Base-by-base conservation (phyloP, 768 basidiomycete species). In the Mycena vitilis region DNA sequence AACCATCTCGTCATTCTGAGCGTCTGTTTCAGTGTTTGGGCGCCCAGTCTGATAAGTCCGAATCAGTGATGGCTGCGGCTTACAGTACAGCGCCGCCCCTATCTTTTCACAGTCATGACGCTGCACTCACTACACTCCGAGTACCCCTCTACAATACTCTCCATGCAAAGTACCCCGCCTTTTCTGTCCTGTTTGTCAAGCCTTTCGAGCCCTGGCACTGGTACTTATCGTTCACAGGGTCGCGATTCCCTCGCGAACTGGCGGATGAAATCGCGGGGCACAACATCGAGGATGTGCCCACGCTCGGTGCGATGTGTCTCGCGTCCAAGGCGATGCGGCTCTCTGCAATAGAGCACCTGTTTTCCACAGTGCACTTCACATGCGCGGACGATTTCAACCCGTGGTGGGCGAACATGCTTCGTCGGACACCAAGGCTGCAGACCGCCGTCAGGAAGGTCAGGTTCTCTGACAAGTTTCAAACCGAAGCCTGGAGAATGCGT, bases 341-440 rank as follows among this genome's bases (percentile, higher is more conserved):
- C 34, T 30, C 23, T 6, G 57, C 59, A 5, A 56, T 71, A 1
- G 23, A 25, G 7, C 20, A 63, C 20, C 37, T 71, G 4, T 68
- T 71, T 47, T 60, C 70, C 5, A 3, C 23, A 25, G 23, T 68
- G 1, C 58, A 51, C 37, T 71, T 71, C 23, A 30, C 52, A n/a
- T 65, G 45, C 16, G 52, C n/a, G 11, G 62, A 67, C 16, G 70
- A 68, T 36, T 65, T 71, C 30, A 30, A 30, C 13, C 4, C 18
- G 3, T 48, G 37, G 18, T 71, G 66, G 70, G 44, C 57, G 18
- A 54, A 55, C 18, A 67, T 71, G 53, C 57, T 65, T n/a, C 20
- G 10, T 23, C 25, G 58, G 18, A 66, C 58, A 16, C 70, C 63
- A 15, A 30, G 16, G 8, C 53, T 71, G 7, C 18, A 9, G 4